Evolutionary conservation across 163 green algal species (phyloP).

Genomic region (Trebouxia gelatinosa): DNA sequence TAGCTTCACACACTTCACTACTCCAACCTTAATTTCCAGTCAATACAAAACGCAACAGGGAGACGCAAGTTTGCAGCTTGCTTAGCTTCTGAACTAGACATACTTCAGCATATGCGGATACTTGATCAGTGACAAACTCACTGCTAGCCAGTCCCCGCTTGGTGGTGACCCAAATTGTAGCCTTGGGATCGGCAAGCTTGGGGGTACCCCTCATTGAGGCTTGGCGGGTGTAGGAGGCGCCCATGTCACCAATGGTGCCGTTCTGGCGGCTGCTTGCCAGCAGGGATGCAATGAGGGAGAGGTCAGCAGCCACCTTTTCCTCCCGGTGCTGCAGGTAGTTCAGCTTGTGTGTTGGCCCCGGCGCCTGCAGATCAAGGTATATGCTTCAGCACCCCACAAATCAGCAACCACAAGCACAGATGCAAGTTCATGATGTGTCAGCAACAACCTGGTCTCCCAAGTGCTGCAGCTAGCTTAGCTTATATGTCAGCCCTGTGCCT

Average conservation of each 20-base stretch:
- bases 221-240: neutral
- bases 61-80: too few relatives aligned
- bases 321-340: conserved; percentile 57
- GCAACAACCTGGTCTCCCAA: too few relatives aligned
- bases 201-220: neutral
- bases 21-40: too few relatives aligned
- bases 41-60: too few relatives aligned
- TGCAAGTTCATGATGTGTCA: neutral
- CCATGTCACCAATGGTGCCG: conserved; percentile 9
- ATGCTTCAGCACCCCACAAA: neutral
- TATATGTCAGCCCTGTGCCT: too few relatives aligned
- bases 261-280: conserved; percentile 1
- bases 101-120: too few relatives aligned
- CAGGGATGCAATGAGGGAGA: neutral
- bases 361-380: neutral
- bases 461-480: too few relatives aligned
- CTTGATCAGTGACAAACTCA: too few relatives aligned
- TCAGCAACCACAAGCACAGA: neutral
- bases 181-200: neutral
- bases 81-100: too few relatives aligned
- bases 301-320: conserved; percentile 7
- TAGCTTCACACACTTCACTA: too few relatives aligned
- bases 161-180: neutral
- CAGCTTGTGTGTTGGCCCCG: conserved; percentile 40
- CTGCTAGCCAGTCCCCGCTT: too few relatives aligned